phyloP scores from a whole-genome alignment of 2,329 filamentous ascomycete genomes.

The Fusarium equiseti region DNA sequence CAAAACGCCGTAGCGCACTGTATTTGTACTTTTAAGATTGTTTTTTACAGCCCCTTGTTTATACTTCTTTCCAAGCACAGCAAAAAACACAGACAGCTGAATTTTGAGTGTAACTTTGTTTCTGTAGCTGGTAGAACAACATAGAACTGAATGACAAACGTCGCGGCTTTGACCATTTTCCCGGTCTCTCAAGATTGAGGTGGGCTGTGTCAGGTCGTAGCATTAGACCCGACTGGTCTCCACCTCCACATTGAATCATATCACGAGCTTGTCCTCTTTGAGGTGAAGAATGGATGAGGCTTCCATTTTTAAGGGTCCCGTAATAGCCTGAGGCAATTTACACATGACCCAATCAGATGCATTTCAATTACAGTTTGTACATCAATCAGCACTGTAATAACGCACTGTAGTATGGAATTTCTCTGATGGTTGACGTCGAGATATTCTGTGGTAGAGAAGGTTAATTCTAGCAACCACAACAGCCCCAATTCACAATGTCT shows the following conservation, averaged over 20 bases:
- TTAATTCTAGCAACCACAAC: conserved; percentile 14
- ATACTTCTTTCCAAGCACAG: neutral
- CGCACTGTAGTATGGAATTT: conserved; percentile 44
- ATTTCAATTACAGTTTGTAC: conserved; percentile 13
- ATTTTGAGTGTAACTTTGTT: neutral
- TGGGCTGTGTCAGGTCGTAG: conserved; percentile 36
- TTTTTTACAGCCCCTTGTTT: conserved; percentile 10
- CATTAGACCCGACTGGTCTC: conserved; percentile 16
- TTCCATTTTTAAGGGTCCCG: conserved; percentile 33
- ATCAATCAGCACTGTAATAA: neutral
- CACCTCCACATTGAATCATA: conserved; percentile 35
- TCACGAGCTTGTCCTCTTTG: conserved; percentile 33
- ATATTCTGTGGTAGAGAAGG: conserved; percentile 15
- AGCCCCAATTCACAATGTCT: conserved; percentile 49
- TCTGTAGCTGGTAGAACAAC: conserved; percentile 2
- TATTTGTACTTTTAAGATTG: neutral
- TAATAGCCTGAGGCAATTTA: conserved; percentile 36
- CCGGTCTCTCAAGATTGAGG: conserved; percentile 9
- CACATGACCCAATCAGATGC: conserved; percentile 39
- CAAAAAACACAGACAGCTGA: neutral
- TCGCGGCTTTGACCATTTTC: neutral
- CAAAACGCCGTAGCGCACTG: conserved; percentile 22
- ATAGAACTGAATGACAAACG: conserved; percentile 22
- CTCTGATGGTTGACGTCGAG: conserved; percentile 47
- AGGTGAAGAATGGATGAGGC: conserved; percentile 31